phyloP scores from a whole-genome alignment of 129 eudicot species.

The Tanacetum coccineum region DNA sequence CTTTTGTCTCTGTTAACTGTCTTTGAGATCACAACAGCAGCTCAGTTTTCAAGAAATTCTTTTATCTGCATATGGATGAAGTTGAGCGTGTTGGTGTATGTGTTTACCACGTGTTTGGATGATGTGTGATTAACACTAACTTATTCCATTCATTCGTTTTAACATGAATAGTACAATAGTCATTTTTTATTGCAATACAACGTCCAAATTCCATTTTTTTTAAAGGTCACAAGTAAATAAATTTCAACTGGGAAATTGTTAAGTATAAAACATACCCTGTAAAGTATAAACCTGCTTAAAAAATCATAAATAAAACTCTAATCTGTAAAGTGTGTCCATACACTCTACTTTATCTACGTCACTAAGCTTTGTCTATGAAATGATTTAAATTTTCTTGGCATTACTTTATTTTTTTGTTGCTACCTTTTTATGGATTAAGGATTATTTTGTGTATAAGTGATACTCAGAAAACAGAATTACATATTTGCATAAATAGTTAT shows the following conservation, averaged over 20 bases:
- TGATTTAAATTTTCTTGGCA: too few species aligned
- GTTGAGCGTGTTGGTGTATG: slow-evolving; percentile 92
- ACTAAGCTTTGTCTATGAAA: too few species aligned
- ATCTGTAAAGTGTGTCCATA: too few species aligned
- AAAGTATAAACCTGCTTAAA: background rate
- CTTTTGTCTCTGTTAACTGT: slow-evolving; percentile 62
- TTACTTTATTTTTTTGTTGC: too few species aligned
- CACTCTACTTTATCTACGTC: too few species aligned
- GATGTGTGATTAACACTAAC: too few species aligned
- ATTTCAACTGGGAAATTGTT: background rate
- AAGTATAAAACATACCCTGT: background rate
- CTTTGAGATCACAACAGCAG: slow-evolving; percentile 84
- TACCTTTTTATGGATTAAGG: too few species aligned
- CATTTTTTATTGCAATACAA: too few species aligned
- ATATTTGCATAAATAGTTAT: background rate
- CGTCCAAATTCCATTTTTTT: background rate
- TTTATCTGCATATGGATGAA: slow-evolving; percentile 76
- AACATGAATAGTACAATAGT: background rate
- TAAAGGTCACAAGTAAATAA: background rate
- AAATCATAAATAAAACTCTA: background rate
- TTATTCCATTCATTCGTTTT: background rate
- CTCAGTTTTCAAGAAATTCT: slow-evolving; percentile 96
- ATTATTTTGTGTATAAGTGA: too few species aligned
- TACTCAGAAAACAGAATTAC: too few species aligned
- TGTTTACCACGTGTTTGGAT: too few species aligned